These are phyloP conservation scores for Lachancea kluyveri DNA, from an alignment of 805 yeast species.

Conservation along the genomic window DNA sequence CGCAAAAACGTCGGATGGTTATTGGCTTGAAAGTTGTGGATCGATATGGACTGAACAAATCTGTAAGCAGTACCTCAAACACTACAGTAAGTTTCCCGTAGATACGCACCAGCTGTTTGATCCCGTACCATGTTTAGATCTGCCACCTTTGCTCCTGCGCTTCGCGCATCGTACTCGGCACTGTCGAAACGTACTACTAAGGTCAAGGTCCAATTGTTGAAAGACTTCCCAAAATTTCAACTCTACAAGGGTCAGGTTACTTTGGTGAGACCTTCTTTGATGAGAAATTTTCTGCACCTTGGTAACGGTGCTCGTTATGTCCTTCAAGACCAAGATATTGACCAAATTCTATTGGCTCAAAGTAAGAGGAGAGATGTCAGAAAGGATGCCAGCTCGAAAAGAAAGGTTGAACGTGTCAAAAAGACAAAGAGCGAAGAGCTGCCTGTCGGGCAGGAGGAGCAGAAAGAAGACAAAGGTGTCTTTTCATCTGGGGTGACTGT, in stretches of 20 bases:
- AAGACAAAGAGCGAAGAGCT: slow-evolving; percentile 1
- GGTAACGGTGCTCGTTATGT: slow-evolving; percentile 72
- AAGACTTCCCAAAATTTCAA: slow-evolving; percentile 60
- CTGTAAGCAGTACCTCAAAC: no score
- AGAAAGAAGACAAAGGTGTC: slow-evolving; percentile 2
- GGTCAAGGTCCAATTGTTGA: slow-evolving; percentile 69
- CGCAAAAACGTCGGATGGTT: no score
- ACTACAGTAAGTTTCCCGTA: no score
- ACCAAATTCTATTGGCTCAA: slow-evolving; percentile 11
- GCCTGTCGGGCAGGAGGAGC: not conserved
- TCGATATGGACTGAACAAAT: no score
- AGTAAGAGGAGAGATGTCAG: slow-evolving; percentile 11
- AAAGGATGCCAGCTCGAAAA: no score
- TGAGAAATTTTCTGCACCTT: slow-evolving; percentile 74
- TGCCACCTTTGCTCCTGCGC: no score
- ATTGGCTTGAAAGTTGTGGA: no score
- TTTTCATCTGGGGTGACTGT: slow-evolving; percentile 19
- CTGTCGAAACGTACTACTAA: slow-evolving; percentile 45
- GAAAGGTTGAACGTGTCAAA: no score
- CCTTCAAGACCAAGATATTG: slow-evolving; percentile 25
- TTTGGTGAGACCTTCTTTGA: slow-evolving; percentile 68
- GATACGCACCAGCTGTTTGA: no score
- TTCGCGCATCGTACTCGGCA: slow-evolving; percentile 15
- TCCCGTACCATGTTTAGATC: no score
- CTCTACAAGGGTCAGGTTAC: slow-evolving; percentile 59